Percentiles rank a stretch among this genome's conserved stretches.
Conservation (phyloP, 257 asterid species). For the Eustoma russellianum region DNA sequence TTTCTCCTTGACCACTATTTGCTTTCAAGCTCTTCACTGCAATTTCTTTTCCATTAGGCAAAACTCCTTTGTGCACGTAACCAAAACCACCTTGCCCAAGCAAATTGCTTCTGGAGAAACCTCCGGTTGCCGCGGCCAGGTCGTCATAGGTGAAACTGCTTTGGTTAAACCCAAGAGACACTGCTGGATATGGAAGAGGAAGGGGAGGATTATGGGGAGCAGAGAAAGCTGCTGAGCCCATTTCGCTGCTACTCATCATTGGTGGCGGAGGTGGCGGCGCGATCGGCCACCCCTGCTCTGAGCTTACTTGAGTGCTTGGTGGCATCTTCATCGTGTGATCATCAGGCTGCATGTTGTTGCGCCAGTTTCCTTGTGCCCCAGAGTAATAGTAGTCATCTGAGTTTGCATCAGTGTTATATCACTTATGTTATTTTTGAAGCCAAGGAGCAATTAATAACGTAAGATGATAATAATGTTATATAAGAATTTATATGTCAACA, state of each 20-base stretch:
- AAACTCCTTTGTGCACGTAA: conserved; percentile 45
- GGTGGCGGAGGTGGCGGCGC: conserved; percentile 85
- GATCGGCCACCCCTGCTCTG: conserved; percentile 55
- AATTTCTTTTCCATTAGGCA: conserved; percentile 43
- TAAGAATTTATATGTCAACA: too few relatives aligned
- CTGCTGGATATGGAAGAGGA: conserved; percentile 44
- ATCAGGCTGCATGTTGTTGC: conserved; percentile 16
- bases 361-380: conserved; percentile 33
- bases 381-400: conserved; percentile 36
- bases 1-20: conserved; percentile 55
- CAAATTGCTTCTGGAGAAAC: conserved; percentile 24
- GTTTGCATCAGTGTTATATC: not conserved
- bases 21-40: conserved; percentile 51
- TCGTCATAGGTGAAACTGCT: conserved; percentile 45
- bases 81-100: conserved; percentile 65
- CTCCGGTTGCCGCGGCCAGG: conserved; percentile 39
- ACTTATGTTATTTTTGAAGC: too few relatives aligned
- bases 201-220: conserved; percentile 34
- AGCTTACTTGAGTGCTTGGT: conserved; percentile 45
- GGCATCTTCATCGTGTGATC: conserved; percentile 45
- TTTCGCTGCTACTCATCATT: conserved; percentile 48
- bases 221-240: conserved; percentile 50
- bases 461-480: too few relatives aligned
- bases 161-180: conserved; percentile 38
- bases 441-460: too few relatives aligned